These are phyloP conservation scores for Trichosanthes truncata DNA, from an alignment of 306 rosid species.

Conservation along the genomic window DNA sequence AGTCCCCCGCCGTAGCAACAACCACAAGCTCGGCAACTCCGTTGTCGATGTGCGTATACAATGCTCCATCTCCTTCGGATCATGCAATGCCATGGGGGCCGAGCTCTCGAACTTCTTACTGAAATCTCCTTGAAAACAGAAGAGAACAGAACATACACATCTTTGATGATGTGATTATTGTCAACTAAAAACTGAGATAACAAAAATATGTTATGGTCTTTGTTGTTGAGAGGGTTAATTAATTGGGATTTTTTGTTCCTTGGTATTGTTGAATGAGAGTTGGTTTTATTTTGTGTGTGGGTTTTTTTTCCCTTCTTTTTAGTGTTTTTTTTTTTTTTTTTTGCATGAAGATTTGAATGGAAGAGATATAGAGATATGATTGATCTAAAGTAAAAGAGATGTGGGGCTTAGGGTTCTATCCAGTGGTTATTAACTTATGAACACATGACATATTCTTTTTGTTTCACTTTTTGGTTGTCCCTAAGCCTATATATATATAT, in stretches of 20 bases:
- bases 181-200: neutral
- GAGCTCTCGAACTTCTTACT: constrained; percentile 22
- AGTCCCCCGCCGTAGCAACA: neutral
- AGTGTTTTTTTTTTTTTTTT: neutral
- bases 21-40: constrained; percentile 8
- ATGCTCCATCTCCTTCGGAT: constrained; percentile 7
- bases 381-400: neutral
- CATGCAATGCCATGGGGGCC: constrained; percentile 35
- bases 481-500: neutral
- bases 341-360: neutral
- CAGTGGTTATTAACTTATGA: constrained; percentile 1
- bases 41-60: constrained; percentile 11
- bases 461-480: neutral
- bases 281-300: neutral
- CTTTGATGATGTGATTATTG: neutral
- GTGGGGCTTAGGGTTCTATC: neutral
- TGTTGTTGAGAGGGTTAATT: neutral
- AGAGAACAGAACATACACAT: neutral
- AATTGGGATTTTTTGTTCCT: neutral
- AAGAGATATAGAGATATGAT: neutral
- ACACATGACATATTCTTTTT: neutral
- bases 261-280: neutral
- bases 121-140: neutral
- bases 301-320: neutral
- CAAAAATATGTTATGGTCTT: neutral